A percentile compares a stretch with the other conserved stretches of the same genome.
phyloP scores from a whole-genome alignment of 1,284 basidiomycete genomes.

The Butyriboletus appendiculatus region DNA sequence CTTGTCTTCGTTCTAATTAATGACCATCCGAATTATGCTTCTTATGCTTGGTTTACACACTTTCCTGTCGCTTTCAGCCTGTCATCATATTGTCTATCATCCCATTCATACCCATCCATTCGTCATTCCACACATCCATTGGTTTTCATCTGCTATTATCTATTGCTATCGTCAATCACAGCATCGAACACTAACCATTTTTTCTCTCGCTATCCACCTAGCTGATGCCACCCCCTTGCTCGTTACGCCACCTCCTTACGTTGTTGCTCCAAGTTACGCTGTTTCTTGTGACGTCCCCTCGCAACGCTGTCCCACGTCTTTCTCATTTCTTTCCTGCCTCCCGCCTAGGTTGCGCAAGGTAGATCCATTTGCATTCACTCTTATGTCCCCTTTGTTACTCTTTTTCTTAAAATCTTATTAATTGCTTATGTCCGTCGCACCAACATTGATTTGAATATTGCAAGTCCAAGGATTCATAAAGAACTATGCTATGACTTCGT shows the following conservation, averaged over 20 bases:
- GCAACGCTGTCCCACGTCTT: constrained; percentile 15
- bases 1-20: constrained; percentile 23
- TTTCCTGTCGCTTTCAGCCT: constrained; percentile 14
- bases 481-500: too few species aligned
- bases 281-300: constrained; percentile 14
- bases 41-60: constrained; percentile 16
- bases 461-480: not conserved
- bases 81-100: constrained; percentile 27
- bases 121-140: constrained; percentile 15
- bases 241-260: constrained; percentile 11
- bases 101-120: constrained; percentile 24
- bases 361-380: not conserved
- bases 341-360: constrained; percentile 6
- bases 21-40: constrained; percentile 13
- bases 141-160: constrained; percentile 28
- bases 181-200: constrained; percentile 15
- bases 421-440: constrained; percentile 11
- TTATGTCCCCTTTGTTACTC: not conserved
- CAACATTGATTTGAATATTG: not conserved
- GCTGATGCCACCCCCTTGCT: constrained; percentile 13
- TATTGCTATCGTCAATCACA: constrained; percentile 34
- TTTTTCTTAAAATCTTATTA: constrained; percentile 17
- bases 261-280: constrained; percentile 17
- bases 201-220: not conserved
- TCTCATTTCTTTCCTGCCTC: not conserved